Evolutionary conservation across 129 eudicot genomes (phyloP), one percentile per base, ranked within the genome.

Genomic region (Escallonia herrerae): DNA sequence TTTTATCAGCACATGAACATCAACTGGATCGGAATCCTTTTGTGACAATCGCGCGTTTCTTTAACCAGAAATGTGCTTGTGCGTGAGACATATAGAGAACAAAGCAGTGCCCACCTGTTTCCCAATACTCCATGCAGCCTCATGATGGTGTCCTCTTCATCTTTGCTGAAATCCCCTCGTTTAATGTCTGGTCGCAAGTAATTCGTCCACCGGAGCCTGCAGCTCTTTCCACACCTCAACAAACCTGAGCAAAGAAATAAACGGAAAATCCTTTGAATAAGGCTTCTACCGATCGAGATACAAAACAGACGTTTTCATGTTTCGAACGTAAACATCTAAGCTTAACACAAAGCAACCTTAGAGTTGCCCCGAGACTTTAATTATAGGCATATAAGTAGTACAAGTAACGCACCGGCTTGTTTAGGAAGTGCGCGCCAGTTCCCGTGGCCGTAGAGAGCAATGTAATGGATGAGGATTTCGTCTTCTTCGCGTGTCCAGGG

Each of bases 381-480:
- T 50, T 3, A 47, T 5, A 3, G 15, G 9, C 4, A 61, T 14
- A 60, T 14, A 9, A 22, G 33, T 22, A 22, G 33, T 22, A 22
- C 33, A 22, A 47, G 2, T 14, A 8, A 73, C 39, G 2, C 68
- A 88, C 96, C 96, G 0, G 96, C 94, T 42, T 63, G 81, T 82
- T 82, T 89, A 9, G 96, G 96, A 40, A 89, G 87, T 15, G 94
- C 96, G 0, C 94, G 79, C 96, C 96, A 89, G 39, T 89, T 89
- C 62, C 62, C 80, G 71, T 89, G 96, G 43, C 96, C 96, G 13
- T 80, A 57, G 40, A 38, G 76, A 10, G 42, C 74, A 54, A 89
- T 73, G 67, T 79, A 79, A 63, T 73, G 58, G 63, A 80, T 42
- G 57, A 89, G 81, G 43, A 89, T 66, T 1, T 56, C 59, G 60